A percentile compares a stretch with the other conserved stretches of the same genome.
phyloP scores from a whole-genome alignment of 352 stramenopile genomes.

The Thraustochytrium striatum region DNA sequence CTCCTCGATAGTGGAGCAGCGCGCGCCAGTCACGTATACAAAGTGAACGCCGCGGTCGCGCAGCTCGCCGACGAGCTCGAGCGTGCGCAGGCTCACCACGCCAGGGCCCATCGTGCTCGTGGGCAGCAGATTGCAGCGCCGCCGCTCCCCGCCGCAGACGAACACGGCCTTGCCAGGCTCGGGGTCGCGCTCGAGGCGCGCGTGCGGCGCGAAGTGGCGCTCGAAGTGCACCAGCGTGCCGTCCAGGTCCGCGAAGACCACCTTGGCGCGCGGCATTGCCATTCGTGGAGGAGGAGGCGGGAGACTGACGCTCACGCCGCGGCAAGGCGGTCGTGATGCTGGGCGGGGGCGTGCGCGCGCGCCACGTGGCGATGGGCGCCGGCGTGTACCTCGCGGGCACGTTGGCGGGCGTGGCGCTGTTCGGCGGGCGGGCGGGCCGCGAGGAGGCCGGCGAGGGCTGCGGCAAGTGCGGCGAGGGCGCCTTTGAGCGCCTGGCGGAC shows the following conservation, averaged over 20 bases:
- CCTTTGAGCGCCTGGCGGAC: conserved; percentile 29
- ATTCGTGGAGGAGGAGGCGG: too few relatives aligned
- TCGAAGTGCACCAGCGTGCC: conserved; percentile 38
- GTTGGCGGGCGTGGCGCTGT: neutral
- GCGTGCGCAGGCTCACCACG: conserved; percentile 24
- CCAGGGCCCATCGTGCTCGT: conserved; percentile 30
- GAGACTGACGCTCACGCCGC: too few relatives aligned
- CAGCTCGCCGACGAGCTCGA: conserved; percentile 13
- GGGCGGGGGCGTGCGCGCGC: neutral
- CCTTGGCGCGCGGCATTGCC: too few relatives aligned
- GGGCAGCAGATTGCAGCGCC: neutral
- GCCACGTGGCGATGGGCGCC: neutral
- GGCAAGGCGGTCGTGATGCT: too few relatives aligned
- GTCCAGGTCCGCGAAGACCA: conserved; percentile 32
- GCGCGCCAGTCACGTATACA: conserved; percentile 39
- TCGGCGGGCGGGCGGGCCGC: neutral
- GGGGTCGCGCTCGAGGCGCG: neutral
- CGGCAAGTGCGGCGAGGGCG: neutral
- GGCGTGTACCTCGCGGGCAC: neutral
- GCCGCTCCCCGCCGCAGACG: conserved; percentile 3
- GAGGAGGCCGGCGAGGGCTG: neutral
- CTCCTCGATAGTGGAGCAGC: conserved; percentile 15
- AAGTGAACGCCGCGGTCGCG: conserved; percentile 17
- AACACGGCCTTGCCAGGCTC: neutral
- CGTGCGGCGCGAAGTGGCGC: conserved; percentile 6